Percentiles rank a stretch among this genome's conserved stretches.
phyloP scores from a whole-genome alignment of 176 grass and related monocot species.

The Musa beccarii region DNA sequence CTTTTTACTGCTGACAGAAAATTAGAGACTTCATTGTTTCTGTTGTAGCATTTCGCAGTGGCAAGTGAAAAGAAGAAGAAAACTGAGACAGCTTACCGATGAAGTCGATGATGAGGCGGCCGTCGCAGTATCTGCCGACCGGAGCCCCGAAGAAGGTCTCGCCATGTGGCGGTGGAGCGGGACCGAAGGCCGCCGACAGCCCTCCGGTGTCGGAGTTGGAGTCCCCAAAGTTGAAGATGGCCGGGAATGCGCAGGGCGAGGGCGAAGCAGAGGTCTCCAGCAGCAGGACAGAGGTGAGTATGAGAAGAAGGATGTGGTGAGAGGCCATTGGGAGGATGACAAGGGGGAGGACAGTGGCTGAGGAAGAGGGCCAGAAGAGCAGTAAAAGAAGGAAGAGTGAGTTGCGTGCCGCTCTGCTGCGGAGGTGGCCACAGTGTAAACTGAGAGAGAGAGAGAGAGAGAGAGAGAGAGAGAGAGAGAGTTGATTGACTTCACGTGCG shows the following conservation, averaged over 20 bases:
- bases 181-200: constrained; percentile 72
- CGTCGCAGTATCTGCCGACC: constrained; percentile 72
- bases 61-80: not conserved
- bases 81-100: constrained; percentile 40
- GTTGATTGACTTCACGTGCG: no score
- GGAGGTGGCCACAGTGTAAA: no score
- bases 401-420: no score
- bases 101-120: constrained; percentile 88
- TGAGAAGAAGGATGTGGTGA: not conserved
- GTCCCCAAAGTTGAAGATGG: constrained; percentile 94
- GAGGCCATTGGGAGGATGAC: not conserved
- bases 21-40: no score
- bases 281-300: not conserved
- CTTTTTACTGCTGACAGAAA: no score
- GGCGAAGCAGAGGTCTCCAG: not conserved
- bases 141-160: constrained; percentile 85
- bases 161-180: constrained; percentile 84
- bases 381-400: not conserved
- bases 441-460: no score
- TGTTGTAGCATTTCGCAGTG: no score
- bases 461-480: no score
- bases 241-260: constrained; percentile 59
- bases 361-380: not conserved
- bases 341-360: no score
- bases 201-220: constrained; percentile 97